These are phyloP conservation scores for Cucurbita maxima DNA, from an alignment of 306 rosid species.

Conservation along the genomic window DNA sequence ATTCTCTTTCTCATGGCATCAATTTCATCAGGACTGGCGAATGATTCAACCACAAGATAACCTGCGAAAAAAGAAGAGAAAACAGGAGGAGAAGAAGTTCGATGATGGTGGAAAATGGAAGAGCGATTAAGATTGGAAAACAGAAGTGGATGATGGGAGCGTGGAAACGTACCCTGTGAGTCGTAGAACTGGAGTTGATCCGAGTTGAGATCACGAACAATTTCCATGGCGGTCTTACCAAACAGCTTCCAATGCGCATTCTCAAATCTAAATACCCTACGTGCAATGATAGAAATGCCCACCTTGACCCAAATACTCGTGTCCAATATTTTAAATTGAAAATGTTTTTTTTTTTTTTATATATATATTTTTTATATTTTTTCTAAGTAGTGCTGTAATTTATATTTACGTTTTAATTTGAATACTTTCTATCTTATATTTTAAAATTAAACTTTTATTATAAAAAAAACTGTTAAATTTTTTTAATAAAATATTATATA, in stretches of 20 bases:
- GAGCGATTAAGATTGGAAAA: background rate
- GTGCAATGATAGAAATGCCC: background rate
- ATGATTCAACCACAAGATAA: constrained; percentile 64
- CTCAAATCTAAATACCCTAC: background rate
- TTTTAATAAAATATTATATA: too few species aligned
- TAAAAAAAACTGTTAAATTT: too few species aligned
- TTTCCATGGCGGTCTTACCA: background rate
- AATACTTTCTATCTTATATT: too few species aligned
- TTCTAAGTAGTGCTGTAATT: too few species aligned
- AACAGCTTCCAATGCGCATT: background rate
- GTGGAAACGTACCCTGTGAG: background rate
- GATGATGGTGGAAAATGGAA: background rate
- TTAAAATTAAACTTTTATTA: too few species aligned
- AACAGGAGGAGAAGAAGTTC: background rate
- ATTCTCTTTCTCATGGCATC: constrained; percentile 58
- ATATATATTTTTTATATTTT: too few species aligned
- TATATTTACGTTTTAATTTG: too few species aligned
- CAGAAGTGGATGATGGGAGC: too few species aligned
- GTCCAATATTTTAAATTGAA: too few species aligned
- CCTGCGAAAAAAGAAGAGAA: constrained; percentile 20
- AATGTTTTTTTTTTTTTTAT: too few species aligned
- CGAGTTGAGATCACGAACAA: background rate
- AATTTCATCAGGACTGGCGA: constrained; percentile 41
- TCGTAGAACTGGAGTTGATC: background rate
- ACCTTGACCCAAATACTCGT: background rate